Evolutionary conservation across 1,284 basidiomycete species (phyloP).

Genomic region (Porodaedalea pini): DNA sequence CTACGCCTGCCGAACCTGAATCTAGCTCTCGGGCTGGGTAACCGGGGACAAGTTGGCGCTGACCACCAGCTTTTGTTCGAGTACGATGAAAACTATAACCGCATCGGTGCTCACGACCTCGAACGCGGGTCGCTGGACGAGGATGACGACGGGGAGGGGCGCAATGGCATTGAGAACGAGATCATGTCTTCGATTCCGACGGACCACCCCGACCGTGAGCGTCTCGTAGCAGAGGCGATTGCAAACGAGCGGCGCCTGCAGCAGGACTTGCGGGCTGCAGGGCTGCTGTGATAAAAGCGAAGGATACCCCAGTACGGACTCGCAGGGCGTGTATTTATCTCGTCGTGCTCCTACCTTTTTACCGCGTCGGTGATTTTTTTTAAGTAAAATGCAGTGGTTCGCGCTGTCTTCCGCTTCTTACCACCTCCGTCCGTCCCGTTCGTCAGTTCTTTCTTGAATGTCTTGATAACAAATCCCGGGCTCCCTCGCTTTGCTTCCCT

Average conservation of each 20-base stretch:
- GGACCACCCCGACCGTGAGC: slow-evolving; percentile 43
- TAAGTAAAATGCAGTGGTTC: background rate
- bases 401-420: background rate
- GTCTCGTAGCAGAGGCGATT: slow-evolving; percentile 44
- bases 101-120: background rate
- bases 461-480: background rate
- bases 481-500: background rate
- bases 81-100: slow-evolving; percentile 14
- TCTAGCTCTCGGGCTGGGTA: slow-evolving; percentile 48
- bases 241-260: slow-evolving; percentile 55
- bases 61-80: slow-evolving; percentile 8
- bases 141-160: slow-evolving; percentile 31
- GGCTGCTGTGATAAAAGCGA: slow-evolving; percentile 42
- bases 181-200: slow-evolving; percentile 24
- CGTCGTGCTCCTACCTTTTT: background rate
- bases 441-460: background rate
- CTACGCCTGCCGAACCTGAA: slow-evolving; percentile 43
- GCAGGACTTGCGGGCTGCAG: slow-evolving; percentile 60
- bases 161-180: slow-evolving; percentile 22
- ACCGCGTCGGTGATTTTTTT: background rate
- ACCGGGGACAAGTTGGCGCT: slow-evolving; percentile 25
- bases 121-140: slow-evolving; percentile 23
- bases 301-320: background rate
- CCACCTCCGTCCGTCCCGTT: background rate
- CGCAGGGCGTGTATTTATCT: background rate